Evolutionary conservation across 164 flowering plant species (phyloP).

Genomic region (Berberis vulgaris): DNA sequence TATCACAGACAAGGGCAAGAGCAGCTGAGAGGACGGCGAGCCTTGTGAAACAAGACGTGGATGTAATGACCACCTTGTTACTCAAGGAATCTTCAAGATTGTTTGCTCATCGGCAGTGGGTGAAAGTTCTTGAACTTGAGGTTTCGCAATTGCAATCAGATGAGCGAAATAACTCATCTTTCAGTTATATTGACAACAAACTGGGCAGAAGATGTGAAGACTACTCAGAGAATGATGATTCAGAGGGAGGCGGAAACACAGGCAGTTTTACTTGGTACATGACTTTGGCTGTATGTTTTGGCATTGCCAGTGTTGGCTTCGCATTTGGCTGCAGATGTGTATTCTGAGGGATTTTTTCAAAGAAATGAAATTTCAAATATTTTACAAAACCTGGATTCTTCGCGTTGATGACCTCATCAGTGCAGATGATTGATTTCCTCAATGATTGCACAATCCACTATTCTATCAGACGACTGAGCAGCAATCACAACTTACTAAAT

Average conservation of each 20-base stretch:
- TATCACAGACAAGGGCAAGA: constrained; percentile 26
- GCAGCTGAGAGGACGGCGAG: constrained; percentile 21
- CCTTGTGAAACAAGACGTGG: constrained; percentile 10
- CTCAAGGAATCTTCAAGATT: constrained; percentile 14
- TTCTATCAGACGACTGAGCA: too few species aligned
- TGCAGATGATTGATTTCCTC: too few species aligned
- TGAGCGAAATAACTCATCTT: background rate
- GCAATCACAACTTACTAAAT: too few species aligned
- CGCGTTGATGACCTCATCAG: too few species aligned
- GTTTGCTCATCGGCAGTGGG: constrained; percentile 23
- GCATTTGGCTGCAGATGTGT: constrained; percentile 11
- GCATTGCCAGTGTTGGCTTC: constrained; percentile 18
- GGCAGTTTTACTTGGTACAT: constrained; percentile 9
- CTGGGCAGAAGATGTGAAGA: background rate
- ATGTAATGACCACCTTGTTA: constrained; percentile 7
- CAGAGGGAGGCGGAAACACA: background rate
- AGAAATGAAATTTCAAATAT: too few species aligned
- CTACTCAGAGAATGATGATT: constrained; percentile 2
- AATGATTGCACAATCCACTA: too few species aligned
- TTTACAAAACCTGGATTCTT: too few species aligned
- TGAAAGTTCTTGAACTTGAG: constrained; percentile 20
- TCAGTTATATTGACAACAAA: background rate
- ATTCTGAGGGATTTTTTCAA: constrained; percentile 1
- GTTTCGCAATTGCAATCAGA: constrained; percentile 9
- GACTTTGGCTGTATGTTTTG: constrained; percentile 20